A percentile compares a stretch with the other conserved stretches of the same genome.
Conservation (phyloP, 2,329 filamentous ascomycete species). For the Ophiosphaerella korrae region DNA sequence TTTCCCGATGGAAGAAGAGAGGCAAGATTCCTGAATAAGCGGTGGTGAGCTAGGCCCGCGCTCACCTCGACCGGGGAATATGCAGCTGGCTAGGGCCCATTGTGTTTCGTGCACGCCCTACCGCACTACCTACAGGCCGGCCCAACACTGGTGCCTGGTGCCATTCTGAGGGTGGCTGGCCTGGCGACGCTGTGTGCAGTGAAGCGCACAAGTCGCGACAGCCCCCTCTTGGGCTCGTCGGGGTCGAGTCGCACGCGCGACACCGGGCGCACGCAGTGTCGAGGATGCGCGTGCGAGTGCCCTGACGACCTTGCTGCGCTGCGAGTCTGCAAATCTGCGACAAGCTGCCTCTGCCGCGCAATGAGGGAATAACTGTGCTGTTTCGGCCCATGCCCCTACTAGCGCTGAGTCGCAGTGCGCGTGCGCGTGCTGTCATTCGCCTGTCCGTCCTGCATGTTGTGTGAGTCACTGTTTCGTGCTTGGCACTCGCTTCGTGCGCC, state of each 20-base stretch:
- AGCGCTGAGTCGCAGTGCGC: conserved; percentile 20
- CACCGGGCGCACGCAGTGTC: background rate
- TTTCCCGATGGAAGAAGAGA: conserved; percentile 24
- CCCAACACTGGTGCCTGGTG: conserved; percentile 22
- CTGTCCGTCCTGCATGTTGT: conserved; percentile 18
- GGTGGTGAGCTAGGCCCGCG: conserved; percentile 30
- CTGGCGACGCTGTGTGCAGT: background rate
- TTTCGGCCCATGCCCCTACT: conserved; percentile 3
- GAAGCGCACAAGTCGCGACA: no score
- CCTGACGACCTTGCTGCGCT: no score
- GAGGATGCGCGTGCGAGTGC: background rate
- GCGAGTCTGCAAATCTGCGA: no score
- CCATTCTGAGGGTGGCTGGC: no score
- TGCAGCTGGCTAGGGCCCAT: conserved; percentile 27
- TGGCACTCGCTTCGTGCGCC: conserved; percentile 23
- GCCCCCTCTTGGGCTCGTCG: no score
- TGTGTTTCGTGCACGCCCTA: conserved; percentile 36
- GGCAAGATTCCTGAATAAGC: conserved; percentile 13
- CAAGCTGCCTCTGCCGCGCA: no score
- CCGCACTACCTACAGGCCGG: conserved; percentile 8
- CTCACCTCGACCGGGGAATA: conserved; percentile 27
- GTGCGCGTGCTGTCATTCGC: conserved; percentile 12
- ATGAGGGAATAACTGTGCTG: conserved; percentile 2
- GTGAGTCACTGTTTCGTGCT: conserved; percentile 26
- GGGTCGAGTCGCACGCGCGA: background rate